Evolutionary conservation across 1,139 yeast species (phyloP), one percentile per base, ranked within the genome.

Genomic region (Suhomyces atakaporum): DNA sequence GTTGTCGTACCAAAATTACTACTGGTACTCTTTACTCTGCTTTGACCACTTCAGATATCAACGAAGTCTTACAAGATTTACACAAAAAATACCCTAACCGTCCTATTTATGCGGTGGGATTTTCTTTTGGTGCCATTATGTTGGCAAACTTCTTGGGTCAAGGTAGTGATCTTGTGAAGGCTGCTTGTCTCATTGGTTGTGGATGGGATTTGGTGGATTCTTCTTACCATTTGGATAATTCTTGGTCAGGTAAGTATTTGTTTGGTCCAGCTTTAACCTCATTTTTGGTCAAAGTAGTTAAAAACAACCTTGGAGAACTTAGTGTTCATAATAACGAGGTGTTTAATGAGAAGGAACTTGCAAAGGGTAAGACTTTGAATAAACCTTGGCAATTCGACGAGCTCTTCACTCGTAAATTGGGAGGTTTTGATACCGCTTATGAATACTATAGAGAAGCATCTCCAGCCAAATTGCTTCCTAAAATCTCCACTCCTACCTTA

Each of bases 1-100:
- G 97, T 62, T 86, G 94, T 29, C 75, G 94, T 49, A 79, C 95
- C 7, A 80, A 80, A 51, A 66, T 90, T 47, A 78, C 94, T 7
- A 81, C 87, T 7, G 90, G 86, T 2, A 75, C 75, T 49, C 66
- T 89, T 40, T 90, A 85, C 64, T 78, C 81, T 48, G 97, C 86
- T 1, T 66, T 78, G 27, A 79, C 89, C 59, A 82, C 90, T 2
- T 78, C 73, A 30, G 97, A 90, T 60, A 57, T 89, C 26, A 73
- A 83, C 43, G 79, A 76, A 42, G 79, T 80, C 20, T 54, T 80
- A 24, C 63, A 76, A 27, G 72, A 73, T 34, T 69, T 88, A 50
- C 71, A 73, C 43, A 47, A 53, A 35, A 66, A 73, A 36, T 81
- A 75, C 57, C 96, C 97, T 10, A 66, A 74, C 36, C 75, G 96